Evolutionary conservation across 2,329 filamentous ascomycete genomes (phyloP), one percentile per base, ranked within the genome.

Genomic region (Fusarium acutatum): DNA sequence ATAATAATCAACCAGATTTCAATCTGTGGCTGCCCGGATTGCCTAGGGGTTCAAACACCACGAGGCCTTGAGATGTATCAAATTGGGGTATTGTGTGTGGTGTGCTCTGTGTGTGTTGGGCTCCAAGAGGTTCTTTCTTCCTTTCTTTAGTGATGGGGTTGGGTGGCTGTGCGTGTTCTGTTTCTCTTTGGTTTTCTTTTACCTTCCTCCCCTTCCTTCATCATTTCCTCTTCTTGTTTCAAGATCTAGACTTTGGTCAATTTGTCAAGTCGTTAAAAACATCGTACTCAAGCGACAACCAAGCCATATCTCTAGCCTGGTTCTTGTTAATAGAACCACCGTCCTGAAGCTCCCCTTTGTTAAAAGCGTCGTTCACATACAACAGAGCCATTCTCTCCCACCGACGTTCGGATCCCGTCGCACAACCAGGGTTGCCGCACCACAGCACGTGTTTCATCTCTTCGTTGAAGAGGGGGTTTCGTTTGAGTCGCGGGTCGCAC

Each of bases 321-420:
- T 7, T 9, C 7, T 17, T 14, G 8, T 30, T 7, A 12, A 7
- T 4, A 15, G 6, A 22, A 22, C 7, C 8, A 17, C 50, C 35
- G 3, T 40, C 52, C 4, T n/a, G 5, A 2, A 54, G 35, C 4
- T n/a, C 35, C 26, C 8, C 37, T 15, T 18, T 35, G 3, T 17
- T 14, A n/a, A 26, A 41, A 7, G 22, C n/a, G 13, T 53, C n/a
- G 35, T 43, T 35, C 18, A 60, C 6, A 54, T 60, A 60, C 24
- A 32, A n/a, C n/a, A 54, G 26, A 11, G 43, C 60, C 64, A 67
- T 64, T 15, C 9, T 67, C 60, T 46, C 26, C 64, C 60, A 67
- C 20, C 50, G 52, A 24, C 20, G 43, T 24, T 30, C 64, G 1
- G 32, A 59, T 3, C 52, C 52, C 0, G 60, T 64, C 14, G 34